Conservation (phyloP, 495 filamentous ascomycete genomes). For the Eremomyces bilateralis region DNA sequence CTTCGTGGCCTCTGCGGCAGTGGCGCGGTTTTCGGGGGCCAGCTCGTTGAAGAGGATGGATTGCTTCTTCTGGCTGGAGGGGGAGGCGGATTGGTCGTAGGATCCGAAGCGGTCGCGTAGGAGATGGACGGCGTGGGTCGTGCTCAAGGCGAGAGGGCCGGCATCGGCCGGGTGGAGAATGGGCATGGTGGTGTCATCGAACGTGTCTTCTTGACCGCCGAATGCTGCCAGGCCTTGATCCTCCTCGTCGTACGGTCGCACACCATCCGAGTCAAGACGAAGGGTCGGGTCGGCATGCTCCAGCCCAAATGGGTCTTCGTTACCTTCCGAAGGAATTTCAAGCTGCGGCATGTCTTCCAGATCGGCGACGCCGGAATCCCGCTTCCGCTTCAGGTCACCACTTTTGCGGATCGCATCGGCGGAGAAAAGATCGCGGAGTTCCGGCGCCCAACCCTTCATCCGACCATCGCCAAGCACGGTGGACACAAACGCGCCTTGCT, state of each 20-base stretch:
- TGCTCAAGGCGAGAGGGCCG: conserved; percentile 68
- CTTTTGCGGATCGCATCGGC: conserved; percentile 55
- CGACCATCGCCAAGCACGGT: conserved; percentile 57
- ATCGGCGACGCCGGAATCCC: conserved; percentile 70
- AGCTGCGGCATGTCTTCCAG: conserved; percentile 24
- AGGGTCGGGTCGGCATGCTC: conserved; percentile 11
- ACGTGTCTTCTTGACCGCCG: conserved; percentile 17
- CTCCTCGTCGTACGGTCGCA: conserved; percentile 3
- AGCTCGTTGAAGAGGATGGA: conserved; percentile 79
- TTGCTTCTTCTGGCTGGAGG: conserved; percentile 49
- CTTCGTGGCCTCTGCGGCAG: conserved; percentile 77
- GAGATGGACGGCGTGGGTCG: conserved; percentile 87
- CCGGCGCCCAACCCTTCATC: conserved; percentile 66
- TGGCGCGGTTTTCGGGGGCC: conserved; percentile 56
- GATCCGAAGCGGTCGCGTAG: conserved; percentile 62
- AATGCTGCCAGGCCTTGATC: conserved; percentile 5
- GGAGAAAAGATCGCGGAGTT: conserved; percentile 67
- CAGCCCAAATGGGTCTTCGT: conserved; percentile 5
- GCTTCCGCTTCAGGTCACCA: conserved; percentile 80
- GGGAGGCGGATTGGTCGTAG: conserved; percentile 26
- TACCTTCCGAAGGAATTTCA: conserved; percentile 14
- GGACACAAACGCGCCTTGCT: conserved; percentile 69
- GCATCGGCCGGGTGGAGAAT: conserved; percentile 57
- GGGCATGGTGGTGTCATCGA: conserved; percentile 58
- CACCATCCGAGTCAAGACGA: too few species aligned